Evolutionary conservation across 768 basidiomycete species (phyloP).

Genomic region (Boletus eberwhitei): DNA sequence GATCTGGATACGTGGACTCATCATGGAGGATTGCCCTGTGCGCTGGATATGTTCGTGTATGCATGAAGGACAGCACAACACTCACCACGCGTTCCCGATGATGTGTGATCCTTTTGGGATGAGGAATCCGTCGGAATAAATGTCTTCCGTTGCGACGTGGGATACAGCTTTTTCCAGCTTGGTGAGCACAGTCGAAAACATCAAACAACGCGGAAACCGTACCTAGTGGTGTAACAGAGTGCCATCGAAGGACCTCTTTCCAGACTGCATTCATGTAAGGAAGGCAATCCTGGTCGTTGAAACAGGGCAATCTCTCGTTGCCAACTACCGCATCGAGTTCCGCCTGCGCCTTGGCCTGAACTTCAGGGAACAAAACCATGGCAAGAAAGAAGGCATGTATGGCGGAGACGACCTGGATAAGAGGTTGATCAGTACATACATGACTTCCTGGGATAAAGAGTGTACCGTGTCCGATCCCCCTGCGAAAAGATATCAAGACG

Average conservation of each 20-base stretch:
- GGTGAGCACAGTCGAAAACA: not conserved
- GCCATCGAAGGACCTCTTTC: conserved; percentile 28
- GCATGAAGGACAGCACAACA: not conserved
- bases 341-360: conserved; percentile 22
- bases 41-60: not conserved
- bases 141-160: conserved; percentile 23
- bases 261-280: conserved; percentile 26
- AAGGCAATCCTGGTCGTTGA: conserved; percentile 20
- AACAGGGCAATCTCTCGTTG: conserved; percentile 16
- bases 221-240: conserved; percentile 16
- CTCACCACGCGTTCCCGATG: conserved; percentile 26
- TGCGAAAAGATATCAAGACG: not conserved
- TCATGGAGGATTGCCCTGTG: conserved; percentile 56
- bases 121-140: conserved; percentile 8
- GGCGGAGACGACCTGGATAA: conserved; percentile 13
- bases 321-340: conserved; percentile 27
- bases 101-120: conserved; percentile 27
- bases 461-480: conserved; percentile 46
- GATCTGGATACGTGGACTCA: conserved; percentile 36
- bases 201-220: conserved; percentile 2
- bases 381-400: conserved; percentile 24
- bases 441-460: conserved; percentile 33
- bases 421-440: conserved; percentile 18
- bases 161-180: not conserved
- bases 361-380: conserved; percentile 22